A percentile compares a stretch with the other conserved stretches of the same genome.
Conservation (phyloP, 2,329 filamentous ascomycete species). For the Escovopsis sp. region DNA sequence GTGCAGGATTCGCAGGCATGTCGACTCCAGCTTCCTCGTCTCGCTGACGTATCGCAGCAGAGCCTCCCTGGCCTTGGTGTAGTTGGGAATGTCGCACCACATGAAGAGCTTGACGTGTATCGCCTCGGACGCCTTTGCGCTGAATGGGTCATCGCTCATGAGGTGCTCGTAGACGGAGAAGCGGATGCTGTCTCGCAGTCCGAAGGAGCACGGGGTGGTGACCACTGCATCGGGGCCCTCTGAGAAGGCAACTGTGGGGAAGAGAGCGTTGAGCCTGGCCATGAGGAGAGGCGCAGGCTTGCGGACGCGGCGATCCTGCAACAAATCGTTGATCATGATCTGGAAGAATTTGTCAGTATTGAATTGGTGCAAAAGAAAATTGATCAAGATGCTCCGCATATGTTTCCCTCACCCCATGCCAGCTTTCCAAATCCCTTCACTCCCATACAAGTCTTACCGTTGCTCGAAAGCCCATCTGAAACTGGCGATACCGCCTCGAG, state of each 20-base stretch:
- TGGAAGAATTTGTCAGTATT: slow-evolving; percentile 3
- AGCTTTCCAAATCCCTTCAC: slow-evolving; percentile 1
- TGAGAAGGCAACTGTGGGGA: slow-evolving; percentile 15
- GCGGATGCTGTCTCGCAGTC: slow-evolving; percentile 21
- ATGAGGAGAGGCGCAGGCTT: slow-evolving; percentile 13
- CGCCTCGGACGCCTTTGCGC: slow-evolving; percentile 9
- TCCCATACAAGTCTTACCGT: no score
- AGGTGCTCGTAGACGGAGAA: slow-evolving; percentile 21
- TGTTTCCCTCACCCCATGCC: no score
- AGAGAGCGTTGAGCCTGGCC: slow-evolving; percentile 22
- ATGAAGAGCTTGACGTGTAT: slow-evolving; percentile 18
- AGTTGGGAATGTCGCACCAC: slow-evolving; percentile 19
- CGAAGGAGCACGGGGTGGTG: slow-evolving; percentile 15
- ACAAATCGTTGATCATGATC: slow-evolving; percentile 15
- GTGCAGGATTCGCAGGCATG: slow-evolving; percentile 14
- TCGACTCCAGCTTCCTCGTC: slow-evolving; percentile 18
- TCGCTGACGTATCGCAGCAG: slow-evolving; percentile 20
- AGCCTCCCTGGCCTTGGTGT: slow-evolving; percentile 14
- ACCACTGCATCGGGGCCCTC: slow-evolving; percentile 11
- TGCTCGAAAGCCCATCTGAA: slow-evolving; percentile 20
- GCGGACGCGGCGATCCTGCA: slow-evolving; percentile 2
- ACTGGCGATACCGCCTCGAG: slow-evolving; percentile 14
- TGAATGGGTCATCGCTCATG: slow-evolving; percentile 12
- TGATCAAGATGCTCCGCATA: neutral
- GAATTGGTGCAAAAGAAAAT: neutral